Base-by-base conservation (phyloP, 345 rosid genomes). In the Noccaea bulbosa region DNA sequence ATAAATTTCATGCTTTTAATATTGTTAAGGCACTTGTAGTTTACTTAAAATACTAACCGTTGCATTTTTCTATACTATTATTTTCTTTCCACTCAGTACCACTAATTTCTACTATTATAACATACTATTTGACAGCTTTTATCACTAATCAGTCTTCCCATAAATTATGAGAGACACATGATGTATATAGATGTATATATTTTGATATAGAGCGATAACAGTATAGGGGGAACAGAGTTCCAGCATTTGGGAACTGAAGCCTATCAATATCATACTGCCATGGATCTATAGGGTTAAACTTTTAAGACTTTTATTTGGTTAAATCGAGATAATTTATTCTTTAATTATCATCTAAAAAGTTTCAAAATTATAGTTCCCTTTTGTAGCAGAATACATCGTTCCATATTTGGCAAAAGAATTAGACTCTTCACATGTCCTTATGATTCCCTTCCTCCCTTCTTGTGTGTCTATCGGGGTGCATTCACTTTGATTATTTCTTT, bases 181-280 rank as follows among this genome's bases (percentile, higher is more conserved):
- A 15, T 45, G 51, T 38, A 57, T 16, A 35, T n/a, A n/a, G n/a
- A n/a, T n/a, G n/a, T n/a, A n/a, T 43, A 33, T 34, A 43, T 62
- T 52, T 62, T 34, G 41, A 34, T 53, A 20, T 62, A 62, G 38
- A 35, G 63, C 11, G 27, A 67, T 8, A 53, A 44, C 11, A 51
- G 56, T 41, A n/a, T 65, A 73, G 33, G 33, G 77, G 77, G 77
- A 59, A 66, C 77, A 67, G 67, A 73, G 77, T 73, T 73, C 71
- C 77, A 47, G 77, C 77, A 73, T 73, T 58, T 73, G 72, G 67
- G 59, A 73, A 66, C 72, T 58, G 50, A 73, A 73, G 2, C 67
- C 72, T 66, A 73, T 11, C 45, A 2, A 12, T 37, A 37, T 22
- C 20, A n/a, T 33, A 57, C 60, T 65, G 49, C 67, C 54, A 66